These are phyloP conservation scores for Fusarium foetens DNA, from an alignment of 2,329 filamentous ascomycete species.

Conservation along the genomic window DNA sequence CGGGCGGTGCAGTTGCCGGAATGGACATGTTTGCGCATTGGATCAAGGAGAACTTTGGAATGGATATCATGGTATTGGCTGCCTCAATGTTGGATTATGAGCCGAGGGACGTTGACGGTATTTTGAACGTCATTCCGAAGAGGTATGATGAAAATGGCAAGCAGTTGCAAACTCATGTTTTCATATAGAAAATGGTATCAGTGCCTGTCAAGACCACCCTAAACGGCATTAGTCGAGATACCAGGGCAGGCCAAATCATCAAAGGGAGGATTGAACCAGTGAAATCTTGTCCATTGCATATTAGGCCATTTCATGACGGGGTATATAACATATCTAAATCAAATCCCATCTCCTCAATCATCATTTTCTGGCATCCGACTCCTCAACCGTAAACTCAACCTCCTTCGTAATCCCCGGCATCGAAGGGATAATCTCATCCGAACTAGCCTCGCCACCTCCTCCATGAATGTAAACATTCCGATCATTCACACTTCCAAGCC, in stretches of 20 bases:
- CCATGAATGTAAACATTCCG: conserved; percentile 29
- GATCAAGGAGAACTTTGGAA: conserved; percentile 50
- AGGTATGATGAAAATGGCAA: conserved; percentile 45
- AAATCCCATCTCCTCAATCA: background rate
- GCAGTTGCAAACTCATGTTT: conserved; percentile 42
- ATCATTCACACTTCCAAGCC: background rate
- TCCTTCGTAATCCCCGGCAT: conserved; percentile 28
- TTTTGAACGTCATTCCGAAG: conserved; percentile 43
- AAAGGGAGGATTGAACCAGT: background rate
- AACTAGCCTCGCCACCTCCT: conserved; percentile 29
- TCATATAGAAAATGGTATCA: background rate
- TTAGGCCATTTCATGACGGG: background rate
- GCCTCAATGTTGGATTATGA: conserved; percentile 48
- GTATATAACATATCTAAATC: background rate
- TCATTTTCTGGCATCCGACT: conserved; percentile 2
- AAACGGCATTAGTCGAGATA: accelerated
- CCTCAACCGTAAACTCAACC: conserved; percentile 34
- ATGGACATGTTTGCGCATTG: conserved; percentile 58
- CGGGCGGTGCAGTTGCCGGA: conserved; percentile 56
- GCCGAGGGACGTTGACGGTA: conserved; percentile 49
- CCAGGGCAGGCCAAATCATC: background rate
- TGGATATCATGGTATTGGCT: conserved; percentile 41
- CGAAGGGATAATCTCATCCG: conserved; percentile 34
- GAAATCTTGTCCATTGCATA: background rate
- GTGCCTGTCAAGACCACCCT: accelerated